These are phyloP conservation scores for Rhizophagus prolifer DNA, from an alignment of 192 early-diverging fungal genomes.

Conservation along the genomic window DNA sequence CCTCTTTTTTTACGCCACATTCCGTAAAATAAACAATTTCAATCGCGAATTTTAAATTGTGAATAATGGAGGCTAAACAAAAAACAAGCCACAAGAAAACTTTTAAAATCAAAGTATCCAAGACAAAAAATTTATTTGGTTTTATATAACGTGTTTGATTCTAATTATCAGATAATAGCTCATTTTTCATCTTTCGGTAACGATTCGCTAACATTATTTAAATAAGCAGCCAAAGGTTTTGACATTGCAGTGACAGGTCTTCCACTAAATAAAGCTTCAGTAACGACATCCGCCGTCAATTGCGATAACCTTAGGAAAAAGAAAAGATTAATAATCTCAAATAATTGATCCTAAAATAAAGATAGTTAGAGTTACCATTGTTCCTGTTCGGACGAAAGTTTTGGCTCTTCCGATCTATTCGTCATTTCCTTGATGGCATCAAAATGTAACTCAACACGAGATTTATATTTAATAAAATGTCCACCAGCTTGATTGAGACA, in stretches of 20 bases:
- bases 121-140: too few species aligned
- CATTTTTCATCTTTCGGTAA: neutral
- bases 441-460: slow-evolving; percentile 45
- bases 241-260: slow-evolving; percentile 34
- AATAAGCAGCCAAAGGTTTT: slow-evolving; percentile 24
- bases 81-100: too few species aligned
- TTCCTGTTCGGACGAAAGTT: slow-evolving; percentile 36
- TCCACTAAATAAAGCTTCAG: slow-evolving; percentile 45
- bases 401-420: slow-evolving; percentile 38
- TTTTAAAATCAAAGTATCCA: too few species aligned
- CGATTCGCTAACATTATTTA: slow-evolving; percentile 7
- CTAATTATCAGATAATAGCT: neutral
- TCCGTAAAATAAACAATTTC: too few species aligned
- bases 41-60: too few species aligned
- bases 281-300: slow-evolving; percentile 46
- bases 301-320: slow-evolving; percentile 39
- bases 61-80: too few species aligned
- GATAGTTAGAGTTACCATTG: slow-evolving; percentile 36
- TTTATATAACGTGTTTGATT: too few species aligned
- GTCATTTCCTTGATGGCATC: slow-evolving; percentile 39
- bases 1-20: too few species aligned
- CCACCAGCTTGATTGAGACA: slow-evolving; percentile 47
- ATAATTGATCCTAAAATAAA: neutral
- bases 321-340: neutral
- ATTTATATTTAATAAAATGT: slow-evolving; percentile 45